Evolutionary conservation across 2,329 filamentous ascomycete genomes (phyloP), one percentile per base, ranked within the genome.

Genomic region (Penicillium aurantiogriseum): DNA sequence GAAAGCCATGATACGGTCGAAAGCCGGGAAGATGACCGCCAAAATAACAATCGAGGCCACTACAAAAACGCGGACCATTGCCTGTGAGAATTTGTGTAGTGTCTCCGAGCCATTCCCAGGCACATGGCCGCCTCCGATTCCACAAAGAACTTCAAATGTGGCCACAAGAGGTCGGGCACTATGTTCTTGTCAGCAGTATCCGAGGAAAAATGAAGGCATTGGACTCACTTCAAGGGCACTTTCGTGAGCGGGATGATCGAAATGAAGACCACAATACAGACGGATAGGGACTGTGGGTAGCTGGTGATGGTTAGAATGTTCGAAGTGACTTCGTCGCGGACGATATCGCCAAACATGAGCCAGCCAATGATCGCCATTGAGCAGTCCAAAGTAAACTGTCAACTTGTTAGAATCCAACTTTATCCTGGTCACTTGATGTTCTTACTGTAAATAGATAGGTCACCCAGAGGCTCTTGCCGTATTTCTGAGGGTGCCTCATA

Each of bases 181-280:
- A 53, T 60, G 60, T 25, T 35, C 31, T 40, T 27, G 62, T 75
- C 52, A 74, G 67, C 38, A 40, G 45, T 19, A 15, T 39, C 21
- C 45, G 21, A 17, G 11, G n/a, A 21, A 15, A 27, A 19, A 7
- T n/a, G 21, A 29, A 19, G 27, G 33, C 15, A 29, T 52, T 33
- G 31, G 7, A 73, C 74, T 72, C 71, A 81, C 74, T 92, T 95
- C 36, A 97, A 80, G 0, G 92, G 92, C n/a, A 97, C 87, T 76
- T 99, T 99, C 36, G 93, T 97, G 51, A 99, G 79, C 0, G 93
- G 94, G 62, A 97, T 96, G 70, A 97, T 92, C 69, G 89, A 89
- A 65, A 97, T 90, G 73, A 92, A 93, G 60, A 90, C 80, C 63
- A 91, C 91, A 73, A 97, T 89, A 64, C 93, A 80, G 46, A 93